Conservation (phyloP, 1,284 basidiomycete species). For the Heterobasidion irregulare region DNA sequence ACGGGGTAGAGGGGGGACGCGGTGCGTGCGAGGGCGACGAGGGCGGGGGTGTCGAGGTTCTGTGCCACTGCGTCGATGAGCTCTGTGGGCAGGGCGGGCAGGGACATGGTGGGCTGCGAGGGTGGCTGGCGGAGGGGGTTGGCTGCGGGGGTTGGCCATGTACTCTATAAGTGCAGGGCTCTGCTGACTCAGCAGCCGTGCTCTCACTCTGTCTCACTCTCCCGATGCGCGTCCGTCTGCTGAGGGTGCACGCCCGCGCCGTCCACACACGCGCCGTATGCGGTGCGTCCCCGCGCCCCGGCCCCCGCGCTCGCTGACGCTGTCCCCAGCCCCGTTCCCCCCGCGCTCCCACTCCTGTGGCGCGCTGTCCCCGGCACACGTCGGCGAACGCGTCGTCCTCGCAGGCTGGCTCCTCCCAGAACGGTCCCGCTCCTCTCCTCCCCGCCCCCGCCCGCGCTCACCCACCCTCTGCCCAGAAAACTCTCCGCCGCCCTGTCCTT, state of each 20-base stretch:
- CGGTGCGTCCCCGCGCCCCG: no score
- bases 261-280: no score
- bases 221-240: constrained; percentile 4
- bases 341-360: constrained; percentile 60
- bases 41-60: constrained; percentile 27
- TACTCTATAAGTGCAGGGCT: not conserved
- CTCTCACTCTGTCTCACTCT: not conserved
- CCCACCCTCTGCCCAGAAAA: constrained; percentile 38
- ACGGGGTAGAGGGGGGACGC: constrained; percentile 31
- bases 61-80: constrained; percentile 40
- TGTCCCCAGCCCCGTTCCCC: constrained; percentile 47
- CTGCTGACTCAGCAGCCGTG: not conserved
- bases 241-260: constrained; percentile 13
- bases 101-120: constrained; percentile 15
- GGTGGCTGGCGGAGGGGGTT: no score
- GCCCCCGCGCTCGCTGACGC: no score
- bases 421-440: constrained; percentile 38
- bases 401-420: constrained; percentile 74
- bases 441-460: not conserved
- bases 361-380: constrained; percentile 44
- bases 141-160: no score
- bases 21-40: constrained; percentile 39
- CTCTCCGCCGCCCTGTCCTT: constrained; percentile 65
- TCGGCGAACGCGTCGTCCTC: constrained; percentile 55
- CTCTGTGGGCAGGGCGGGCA: constrained; percentile 41